phyloP scores from a whole-genome alignment of 352 stramenopile genomes.

The Globisporangium sylvaticum region DNA sequence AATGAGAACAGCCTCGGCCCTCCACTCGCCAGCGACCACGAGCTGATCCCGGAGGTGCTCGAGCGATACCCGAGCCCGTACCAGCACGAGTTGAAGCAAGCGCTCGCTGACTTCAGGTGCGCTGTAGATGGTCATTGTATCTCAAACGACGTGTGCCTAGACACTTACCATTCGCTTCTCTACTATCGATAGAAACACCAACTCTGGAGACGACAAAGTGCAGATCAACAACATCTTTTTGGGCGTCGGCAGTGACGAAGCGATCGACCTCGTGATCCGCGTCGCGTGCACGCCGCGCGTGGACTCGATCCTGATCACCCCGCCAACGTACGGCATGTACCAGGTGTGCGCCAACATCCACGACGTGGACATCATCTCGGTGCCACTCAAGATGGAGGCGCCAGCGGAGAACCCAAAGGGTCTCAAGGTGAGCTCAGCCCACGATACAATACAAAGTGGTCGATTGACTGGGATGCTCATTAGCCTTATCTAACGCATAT shows the following conservation, averaged over 20 bases:
- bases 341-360: slow-evolving; percentile 98
- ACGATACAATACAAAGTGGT: not conserved
- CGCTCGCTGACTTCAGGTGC: slow-evolving; percentile 80
- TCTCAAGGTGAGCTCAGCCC: slow-evolving; percentile 34
- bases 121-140: not conserved
- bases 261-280: slow-evolving; percentile 97
- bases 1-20: slow-evolving; percentile 98
- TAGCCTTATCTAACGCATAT: not conserved
- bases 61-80: slow-evolving; percentile 97
- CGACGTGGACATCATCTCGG: slow-evolving; percentile 92
- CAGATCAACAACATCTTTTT: slow-evolving; percentile 94
- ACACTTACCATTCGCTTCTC: not conserved
- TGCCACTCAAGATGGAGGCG: slow-evolving; percentile 85
- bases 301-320: slow-evolving; percentile 95
- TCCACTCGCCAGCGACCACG: slow-evolving; percentile 68
- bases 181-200: slow-evolving; percentile 37
- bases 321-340: slow-evolving; percentile 99
- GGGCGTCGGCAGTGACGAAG: slow-evolving; percentile 97
- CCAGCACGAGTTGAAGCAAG: slow-evolving; percentile 91
- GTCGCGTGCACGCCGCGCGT: slow-evolving; percentile 93
- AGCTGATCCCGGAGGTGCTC: slow-evolving; percentile 69
- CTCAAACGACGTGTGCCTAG: not conserved
- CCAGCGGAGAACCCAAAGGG: slow-evolving; percentile 57
- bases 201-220: slow-evolving; percentile 50
- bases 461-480: not conserved